Base-by-base conservation (phyloP, 371 early-diverging fungal genomes). In the Mucor lusitanicus region DNA sequence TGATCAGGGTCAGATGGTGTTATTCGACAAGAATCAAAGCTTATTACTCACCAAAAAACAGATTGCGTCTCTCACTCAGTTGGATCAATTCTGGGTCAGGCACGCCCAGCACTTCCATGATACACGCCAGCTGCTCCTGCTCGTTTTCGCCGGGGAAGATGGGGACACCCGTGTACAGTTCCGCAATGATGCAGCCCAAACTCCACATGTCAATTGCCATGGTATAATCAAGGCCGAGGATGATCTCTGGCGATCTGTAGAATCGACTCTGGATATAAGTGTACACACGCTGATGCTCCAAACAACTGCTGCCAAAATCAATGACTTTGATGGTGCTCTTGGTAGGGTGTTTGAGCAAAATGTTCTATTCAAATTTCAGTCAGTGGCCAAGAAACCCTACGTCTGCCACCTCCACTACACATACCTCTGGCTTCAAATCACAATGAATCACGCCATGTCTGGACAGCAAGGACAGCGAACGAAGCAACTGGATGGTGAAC, bases 151-250 rank as follows among this genome's bases (percentile, higher is more conserved):
- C 99, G 7, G 99, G 98, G 74, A 99, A 98, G 33, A 99, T 74
- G 30, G 98, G 99, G 63, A 94, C 88, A n/a, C 95, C 95, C 9
- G 94, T 92, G 61, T 92, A 88, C 28, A 99, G 86, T 75, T 99
- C 99, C 9, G 93, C 96, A 8, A 99, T 86, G 50, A 99, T 99
- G 77, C 99, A 99, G 3, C 99, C 99, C 40, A 99, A 80, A 64
- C 94, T 93, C 99, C 99, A 99, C 90, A 99, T 97, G 81, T 99
- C 99, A 68, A 99, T 96, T 5, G 95, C 88, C 73, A 87, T 94
- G 64, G 87, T 90, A 75, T 99, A 99, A 5, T 87, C 81, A 73
- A 91, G 81, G 3, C 84, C 82, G 66, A 66, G 11, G 46, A 63
- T 71, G 30, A 99, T 97, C 76, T 99, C 99, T 11, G 99, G 99